Evolutionary conservation across 805 yeast species (phyloP).

Genomic region (Komagataella ulmi): DNA sequence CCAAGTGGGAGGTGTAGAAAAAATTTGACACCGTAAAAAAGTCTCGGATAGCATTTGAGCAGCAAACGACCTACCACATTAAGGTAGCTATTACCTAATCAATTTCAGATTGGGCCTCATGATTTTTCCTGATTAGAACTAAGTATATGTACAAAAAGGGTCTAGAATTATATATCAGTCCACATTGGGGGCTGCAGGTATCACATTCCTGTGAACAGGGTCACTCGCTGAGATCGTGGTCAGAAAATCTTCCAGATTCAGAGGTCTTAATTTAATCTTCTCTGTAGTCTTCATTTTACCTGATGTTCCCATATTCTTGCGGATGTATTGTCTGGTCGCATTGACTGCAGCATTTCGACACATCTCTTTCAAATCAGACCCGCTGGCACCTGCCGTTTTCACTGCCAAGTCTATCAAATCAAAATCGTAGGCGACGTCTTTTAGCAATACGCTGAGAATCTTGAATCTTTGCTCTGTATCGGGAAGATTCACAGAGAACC

Average conservation of each 20-base stretch:
- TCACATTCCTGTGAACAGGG: conserved; percentile 7
- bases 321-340: conserved; percentile 77
- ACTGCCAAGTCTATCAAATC: conserved; percentile 49
- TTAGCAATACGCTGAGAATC: conserved; percentile 65
- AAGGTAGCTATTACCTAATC: neutral
- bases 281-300: conserved; percentile 19
- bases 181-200: neutral
- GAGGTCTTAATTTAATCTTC: conserved; percentile 41
- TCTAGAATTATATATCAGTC: neutral
- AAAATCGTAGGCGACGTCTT: conserved; percentile 56
- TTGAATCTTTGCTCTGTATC: conserved; percentile 65
- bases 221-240: conserved; percentile 20
- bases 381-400: conserved; percentile 66
- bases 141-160: neutral
- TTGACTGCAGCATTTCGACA: conserved; percentile 89
- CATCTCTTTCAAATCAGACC: conserved; percentile 82
- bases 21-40: too few relatives aligned
- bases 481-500: conserved; percentile 84
- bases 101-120: neutral
- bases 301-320: conserved; percentile 34
- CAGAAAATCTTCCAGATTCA: conserved; percentile 51
- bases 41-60: neutral
- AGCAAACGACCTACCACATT: neutral
- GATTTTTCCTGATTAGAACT: neutral
- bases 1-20: too few relatives aligned